Evolutionary conservation across 169 alveolate genomes (phyloP), one percentile per base, ranked within the genome.

Genomic region (Ichthyophthirius multifiliis): DNA sequence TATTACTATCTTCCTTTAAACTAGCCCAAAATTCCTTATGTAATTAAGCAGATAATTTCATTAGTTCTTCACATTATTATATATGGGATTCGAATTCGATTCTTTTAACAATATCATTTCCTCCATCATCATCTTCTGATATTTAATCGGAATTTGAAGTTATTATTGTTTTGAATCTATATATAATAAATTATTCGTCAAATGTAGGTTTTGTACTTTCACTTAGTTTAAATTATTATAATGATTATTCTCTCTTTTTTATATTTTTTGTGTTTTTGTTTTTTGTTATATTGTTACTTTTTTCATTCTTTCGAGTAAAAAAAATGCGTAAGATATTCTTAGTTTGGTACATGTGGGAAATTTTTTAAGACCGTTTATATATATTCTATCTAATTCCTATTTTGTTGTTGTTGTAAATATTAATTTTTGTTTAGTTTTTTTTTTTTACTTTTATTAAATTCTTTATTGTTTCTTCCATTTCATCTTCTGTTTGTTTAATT

Each of bases 1-100:
- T 74, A 5, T 55, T 55, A 7, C 44, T 34, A 73, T 79, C 85
- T 71, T 79, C 85, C 16, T 73, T 67, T 9, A 79, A 55, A 39
- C 67, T 75, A 18, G 41, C 62, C 85, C 85, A 79, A 79, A 79
- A 79, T 20, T 47, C 79, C 31, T 79, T 79, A 15, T 79, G 74
- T 20, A 65, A 30, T 13, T 12, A 23, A 7, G 85, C 79, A 34
- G 85, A 71, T 35, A 44, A 30, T 23, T 79, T 23, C 64, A 79
- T 67, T 18, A 30, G 44, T 16, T 79, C 78, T 35, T 79, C 85
- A 45, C 77, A 79, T 20, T 39, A n/a, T 4, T 45, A 35, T 43
- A 65, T 39, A 47, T 65, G 77, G n/a, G 63, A 62, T 16, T 65
- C 64, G 16, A 46, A 79, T 35, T 44, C 65, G 16, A 79, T 79